Evolutionary conservation across 768 basidiomycete genomes (phyloP).

Genomic region (Austroboletus eburneus): DNA sequence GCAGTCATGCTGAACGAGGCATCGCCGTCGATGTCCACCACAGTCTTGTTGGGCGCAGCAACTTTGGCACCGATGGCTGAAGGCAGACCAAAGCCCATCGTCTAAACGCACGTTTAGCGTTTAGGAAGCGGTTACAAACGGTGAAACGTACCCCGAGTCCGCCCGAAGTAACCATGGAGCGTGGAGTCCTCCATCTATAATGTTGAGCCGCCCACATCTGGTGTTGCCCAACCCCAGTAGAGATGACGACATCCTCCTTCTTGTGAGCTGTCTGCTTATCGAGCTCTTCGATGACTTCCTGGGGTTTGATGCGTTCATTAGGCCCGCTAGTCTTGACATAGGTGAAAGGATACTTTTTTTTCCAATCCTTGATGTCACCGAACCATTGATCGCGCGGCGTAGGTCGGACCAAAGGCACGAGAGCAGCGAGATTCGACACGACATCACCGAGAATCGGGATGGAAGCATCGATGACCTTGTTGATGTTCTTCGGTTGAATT

Average conservation of each 20-base stretch:
- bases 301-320: conserved; percentile 84
- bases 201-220: conserved; percentile 99
- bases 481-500: conserved; percentile 97
- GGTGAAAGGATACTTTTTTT: conserved; percentile 85
- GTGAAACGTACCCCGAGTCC: conserved; percentile 76
- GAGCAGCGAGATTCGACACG: conserved; percentile 68
- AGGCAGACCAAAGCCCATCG: conserved; percentile 98
- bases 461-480: conserved; percentile 95
- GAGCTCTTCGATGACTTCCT: conserved; percentile 93
- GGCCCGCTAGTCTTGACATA: conserved; percentile 56
- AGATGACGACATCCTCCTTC: conserved; percentile 83
- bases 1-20: conserved; percentile 99
- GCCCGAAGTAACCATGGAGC: conserved; percentile 88
- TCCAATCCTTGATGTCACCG: conserved; percentile 77
- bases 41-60: conserved; percentile 87
- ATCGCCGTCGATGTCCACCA: conserved; percentile 96
- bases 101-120: conserved; percentile 41
- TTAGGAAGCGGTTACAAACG: neutral
- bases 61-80: conserved; percentile 96
- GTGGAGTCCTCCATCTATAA: conserved; percentile 86
- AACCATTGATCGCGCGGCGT: conserved; percentile 79
- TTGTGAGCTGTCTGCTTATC: conserved; percentile 70
- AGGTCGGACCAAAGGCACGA: conserved; percentile 74
- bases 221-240: conserved; percentile 98
- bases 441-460: conserved; percentile 96